Evolutionary conservation across 2,329 filamentous ascomycete species (phyloP).

Genomic region (Beauveria bassiana): DNA sequence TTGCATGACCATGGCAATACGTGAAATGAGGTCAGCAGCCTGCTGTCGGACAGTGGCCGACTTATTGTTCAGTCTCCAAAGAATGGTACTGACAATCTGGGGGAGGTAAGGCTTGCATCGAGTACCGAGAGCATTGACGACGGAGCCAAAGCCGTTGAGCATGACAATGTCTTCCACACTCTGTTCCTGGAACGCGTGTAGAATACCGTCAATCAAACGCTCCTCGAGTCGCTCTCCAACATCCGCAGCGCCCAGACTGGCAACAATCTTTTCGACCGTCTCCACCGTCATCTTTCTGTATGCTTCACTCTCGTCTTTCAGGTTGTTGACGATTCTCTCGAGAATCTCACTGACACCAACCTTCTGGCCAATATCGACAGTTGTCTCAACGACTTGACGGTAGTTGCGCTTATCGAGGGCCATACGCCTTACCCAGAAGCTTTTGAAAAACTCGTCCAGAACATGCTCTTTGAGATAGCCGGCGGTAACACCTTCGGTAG

Average conservation of each 20-base stretch:
- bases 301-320: slow-evolving; percentile 96
- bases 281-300: slow-evolving; percentile 99
- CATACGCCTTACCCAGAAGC: slow-evolving; percentile 97
- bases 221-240: slow-evolving; percentile 90
- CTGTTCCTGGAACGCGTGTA: slow-evolving; percentile 96
- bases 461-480: slow-evolving; percentile 94
- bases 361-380: slow-evolving; percentile 93
- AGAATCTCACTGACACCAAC: slow-evolving; percentile 96
- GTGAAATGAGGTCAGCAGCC: slow-evolving; percentile 90
- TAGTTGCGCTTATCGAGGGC: slow-evolving; percentile 97
- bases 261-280: slow-evolving; percentile 93
- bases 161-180: slow-evolving; percentile 93
- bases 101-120: slow-evolving; percentile 94
- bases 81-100: slow-evolving; percentile 92
- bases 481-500: slow-evolving; percentile 89
- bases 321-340: slow-evolving; percentile 84
- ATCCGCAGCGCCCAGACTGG: slow-evolving; percentile 85
- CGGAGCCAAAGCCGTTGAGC: slow-evolving; percentile 94
- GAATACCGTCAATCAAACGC: slow-evolving; percentile 86
- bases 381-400: slow-evolving; percentile 94
- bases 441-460: slow-evolving; percentile 94
- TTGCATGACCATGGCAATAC: slow-evolving; percentile 98
- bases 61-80: slow-evolving; percentile 97
- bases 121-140: slow-evolving; percentile 88
- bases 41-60: slow-evolving; percentile 94